Evolutionary conservation across 2,329 filamentous ascomycete genomes (phyloP).

Genomic region (Helicocarpus griseus): DNA sequence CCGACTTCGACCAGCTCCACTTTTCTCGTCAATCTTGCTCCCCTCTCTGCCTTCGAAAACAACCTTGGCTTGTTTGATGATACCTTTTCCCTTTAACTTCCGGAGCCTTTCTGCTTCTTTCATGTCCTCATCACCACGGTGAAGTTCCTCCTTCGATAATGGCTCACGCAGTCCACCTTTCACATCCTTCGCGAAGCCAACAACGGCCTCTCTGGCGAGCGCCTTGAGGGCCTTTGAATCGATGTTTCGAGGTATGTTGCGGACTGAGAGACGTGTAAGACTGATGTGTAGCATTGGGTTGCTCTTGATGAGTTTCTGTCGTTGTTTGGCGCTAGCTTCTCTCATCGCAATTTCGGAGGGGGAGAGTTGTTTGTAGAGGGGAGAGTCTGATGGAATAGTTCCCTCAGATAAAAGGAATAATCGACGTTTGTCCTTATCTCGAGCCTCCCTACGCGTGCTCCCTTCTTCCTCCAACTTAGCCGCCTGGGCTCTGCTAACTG

Average conservation of each 20-base stretch:
- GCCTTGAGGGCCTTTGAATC: slow-evolving; percentile 83
- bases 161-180: slow-evolving; percentile 65
- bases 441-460: slow-evolving; percentile 50
- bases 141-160: slow-evolving; percentile 81
- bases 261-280: slow-evolving; percentile 79
- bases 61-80: slow-evolving; percentile 89
- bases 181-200: slow-evolving; percentile 86
- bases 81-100: slow-evolving; percentile 71
- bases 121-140: slow-evolving; percentile 70
- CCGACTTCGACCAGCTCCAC: slow-evolving; percentile 70
- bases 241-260: slow-evolving; percentile 79
- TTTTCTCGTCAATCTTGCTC: slow-evolving; percentile 67
- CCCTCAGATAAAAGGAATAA: slow-evolving; percentile 85
- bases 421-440: slow-evolving; percentile 78
- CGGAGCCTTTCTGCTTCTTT: slow-evolving; percentile 69
- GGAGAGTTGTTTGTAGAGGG: slow-evolving; percentile 66
- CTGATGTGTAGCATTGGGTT: slow-evolving; percentile 86
- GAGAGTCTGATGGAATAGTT: slow-evolving; percentile 64
- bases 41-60: slow-evolving; percentile 85
- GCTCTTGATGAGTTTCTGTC: slow-evolving; percentile 79
- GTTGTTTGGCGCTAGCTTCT: slow-evolving; percentile 75
- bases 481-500: slow-evolving; percentile 76
- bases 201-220: slow-evolving; percentile 81
- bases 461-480: slow-evolving; percentile 63
- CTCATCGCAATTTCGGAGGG: slow-evolving; percentile 77